A percentile compares a stretch with the other conserved stretches of the same genome.
Evolutionary conservation across 306 rosid species (phyloP).

Genomic region (Sphenostylis stenocarpa): DNA sequence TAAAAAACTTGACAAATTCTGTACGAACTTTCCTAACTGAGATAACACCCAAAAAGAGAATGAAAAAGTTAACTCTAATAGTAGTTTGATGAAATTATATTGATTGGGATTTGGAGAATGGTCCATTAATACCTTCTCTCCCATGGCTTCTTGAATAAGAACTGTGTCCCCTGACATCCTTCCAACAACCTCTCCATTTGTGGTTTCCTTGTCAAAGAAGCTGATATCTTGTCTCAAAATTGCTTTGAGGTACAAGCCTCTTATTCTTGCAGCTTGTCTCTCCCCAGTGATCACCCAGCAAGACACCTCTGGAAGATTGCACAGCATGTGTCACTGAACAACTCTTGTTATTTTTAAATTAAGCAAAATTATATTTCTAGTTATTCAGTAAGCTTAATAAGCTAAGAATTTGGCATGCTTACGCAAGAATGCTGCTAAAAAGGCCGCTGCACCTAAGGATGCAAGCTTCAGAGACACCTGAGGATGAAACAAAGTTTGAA

Average conservation of each 20-base stretch:
- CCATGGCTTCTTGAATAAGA: constrained; percentile 84
- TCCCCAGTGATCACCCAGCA: constrained; percentile 88
- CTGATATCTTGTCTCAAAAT: constrained; percentile 75
- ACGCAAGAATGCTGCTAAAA: constrained; percentile 61
- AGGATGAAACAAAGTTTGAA: constrained; percentile 12
- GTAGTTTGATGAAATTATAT: neutral
- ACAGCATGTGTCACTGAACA: neutral
- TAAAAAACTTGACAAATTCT: constrained; percentile 45
- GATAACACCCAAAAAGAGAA: constrained; percentile 13
- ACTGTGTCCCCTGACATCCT: constrained; percentile 88
- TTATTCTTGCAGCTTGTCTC: constrained; percentile 74
- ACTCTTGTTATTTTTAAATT: neutral
- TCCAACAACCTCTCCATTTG: constrained; percentile 66
- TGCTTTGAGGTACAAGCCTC: constrained; percentile 65
- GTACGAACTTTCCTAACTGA: constrained; percentile 73
- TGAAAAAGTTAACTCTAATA: neutral
- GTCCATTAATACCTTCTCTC: constrained; percentile 62
- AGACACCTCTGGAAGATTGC: constrained; percentile 51
- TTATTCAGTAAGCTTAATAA: neutral
- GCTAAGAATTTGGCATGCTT: constrained; percentile 36
- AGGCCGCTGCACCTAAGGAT: constrained; percentile 56
- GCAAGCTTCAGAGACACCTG: constrained; percentile 59
- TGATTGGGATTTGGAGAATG: neutral
- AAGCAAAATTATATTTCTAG: neutral
- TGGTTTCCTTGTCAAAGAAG: constrained; percentile 70